phyloP scores from a whole-genome alignment of 176 grass and related monocot genomes.

The Eragrostis nindensis region DNA sequence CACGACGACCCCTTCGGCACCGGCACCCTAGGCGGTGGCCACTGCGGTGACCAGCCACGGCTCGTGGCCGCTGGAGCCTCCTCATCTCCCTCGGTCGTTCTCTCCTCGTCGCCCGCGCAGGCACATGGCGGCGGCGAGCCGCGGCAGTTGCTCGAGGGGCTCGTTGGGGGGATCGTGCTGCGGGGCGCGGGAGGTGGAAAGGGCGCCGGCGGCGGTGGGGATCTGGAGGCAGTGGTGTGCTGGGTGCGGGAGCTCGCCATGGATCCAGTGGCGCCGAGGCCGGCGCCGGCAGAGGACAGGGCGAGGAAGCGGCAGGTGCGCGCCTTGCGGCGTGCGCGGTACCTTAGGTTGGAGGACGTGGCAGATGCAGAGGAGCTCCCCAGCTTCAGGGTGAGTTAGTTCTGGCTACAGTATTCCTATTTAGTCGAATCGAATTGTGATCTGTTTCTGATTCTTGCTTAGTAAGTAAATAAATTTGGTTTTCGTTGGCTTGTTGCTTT shows the following conservation, averaged over 20 bases:
- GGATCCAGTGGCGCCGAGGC: conserved; percentile 54
- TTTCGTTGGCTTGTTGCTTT: conserved; percentile 30
- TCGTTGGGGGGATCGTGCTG: conserved; percentile 41
- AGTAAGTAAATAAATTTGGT: background rate
- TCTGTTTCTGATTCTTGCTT: conserved; percentile 21
- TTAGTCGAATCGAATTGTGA: background rate
- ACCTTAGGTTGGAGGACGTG: conserved; percentile 61
- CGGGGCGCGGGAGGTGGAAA: conserved; percentile 15
- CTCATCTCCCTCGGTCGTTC: conserved; percentile 6
- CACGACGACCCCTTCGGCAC: conserved; percentile 48
- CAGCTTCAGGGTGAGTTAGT: conserved; percentile 58
- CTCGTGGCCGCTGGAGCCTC: conserved; percentile 19
- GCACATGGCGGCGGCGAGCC: conserved; percentile 27
- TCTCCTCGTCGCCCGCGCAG: conserved; percentile 31
- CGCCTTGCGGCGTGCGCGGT: conserved; percentile 59
- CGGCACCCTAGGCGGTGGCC: conserved; percentile 40
- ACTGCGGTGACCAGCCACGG: conserved; percentile 47
- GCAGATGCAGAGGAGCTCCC: conserved; percentile 58
- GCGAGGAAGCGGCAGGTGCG: conserved; percentile 57
- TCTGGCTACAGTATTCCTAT: conserved; percentile 30
- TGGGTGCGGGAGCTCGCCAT: conserved; percentile 62
- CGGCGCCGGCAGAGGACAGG: conserved; percentile 28
- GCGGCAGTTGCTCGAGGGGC: conserved; percentile 42
- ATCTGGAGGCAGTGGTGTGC: conserved; percentile 46
- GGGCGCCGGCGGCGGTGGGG: conserved; percentile 34